Base-by-base conservation (phyloP, 192 early-diverging fungal species). In the Ambispora gerdemannii region DNA sequence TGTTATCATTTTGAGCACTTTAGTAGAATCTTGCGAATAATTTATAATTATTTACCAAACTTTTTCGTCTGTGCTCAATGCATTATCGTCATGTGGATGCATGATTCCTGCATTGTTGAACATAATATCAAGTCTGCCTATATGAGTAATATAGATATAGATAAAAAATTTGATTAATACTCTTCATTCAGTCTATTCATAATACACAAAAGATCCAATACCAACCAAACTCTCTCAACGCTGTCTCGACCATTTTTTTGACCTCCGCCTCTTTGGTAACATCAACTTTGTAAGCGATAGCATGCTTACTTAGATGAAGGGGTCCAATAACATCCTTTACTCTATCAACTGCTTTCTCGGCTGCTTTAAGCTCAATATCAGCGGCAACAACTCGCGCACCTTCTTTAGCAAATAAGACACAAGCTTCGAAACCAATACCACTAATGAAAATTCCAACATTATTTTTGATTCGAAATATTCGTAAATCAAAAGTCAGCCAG, bases 31-130 rank as follows among this genome's bases (percentile, higher is more conserved):
- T n/a, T n/a, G n/a, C n/a, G n/a, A n/a, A n/a, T 31, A 20, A 31
- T 27, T 25, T 75, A 20, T 19, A 55, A 80, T 80, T 4, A 83
- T 70, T 69, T 91, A 90, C 92, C 92, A 94, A 51, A 91, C 81
- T 24, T 80, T 78, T 71, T 94, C 91, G 3, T 87, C 81, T 35
- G 91, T 93, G 34, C 79, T 90, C 28, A 87, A 55, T 51, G 88
- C 90, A 74, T 92, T 89, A 77, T 92, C 89, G 72, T 92, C 91
- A 43, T 79, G 76, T 50, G 89, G 86, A 60, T 88, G 84, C 90
- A 94, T 93, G 78, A 94, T 92, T 49, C 91, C 92, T 13, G 92
- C 91, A 72, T 92, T 93, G 78, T 94, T 94, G 81, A 94, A 93
- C 72, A 93, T 84, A 31, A 94, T 77, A 69, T 88, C 87, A 60